Base-by-base conservation (phyloP, 495 filamentous ascomycete species). In the Aspergillus ellipticus region DNA sequence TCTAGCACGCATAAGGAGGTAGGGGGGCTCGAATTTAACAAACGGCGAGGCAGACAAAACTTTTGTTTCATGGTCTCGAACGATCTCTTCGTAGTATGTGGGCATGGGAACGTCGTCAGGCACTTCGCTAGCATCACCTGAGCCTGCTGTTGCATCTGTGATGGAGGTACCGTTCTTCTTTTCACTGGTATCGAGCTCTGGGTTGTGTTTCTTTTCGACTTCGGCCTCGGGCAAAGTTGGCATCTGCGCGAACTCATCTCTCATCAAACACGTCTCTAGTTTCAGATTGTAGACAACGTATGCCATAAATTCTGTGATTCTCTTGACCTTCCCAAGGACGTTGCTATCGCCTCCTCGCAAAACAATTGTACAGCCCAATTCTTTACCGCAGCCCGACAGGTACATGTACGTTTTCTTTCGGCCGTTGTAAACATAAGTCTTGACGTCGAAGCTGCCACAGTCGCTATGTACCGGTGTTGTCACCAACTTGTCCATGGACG, bases 231-330 rank as follows among this genome's bases (percentile, higher is more conserved):
- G 72, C 5, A 83, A 77, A 2, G 86, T 82, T 11, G 95, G 92
- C 45, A 97, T 86, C 53, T 92, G 79, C 21, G 95, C 89, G 67
- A 90, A 96, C 60, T 96, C 92, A 72, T 99, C 95, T 49, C 92
- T 83, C 89, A 99, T 94, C 45, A 99, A 71, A 64, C 86, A 96
- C 2, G 95, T 96, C 70, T 99, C 95, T 7, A 99, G 81, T 66
- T 94, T 96, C 19, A 97, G 79, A 61, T 96, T 99, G 70, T 99
- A 97, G 15, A 97, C 91, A 21, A 99, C 95, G 65, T 97, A 99
- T 53, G 93, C 85, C 92, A 99, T 96, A 64, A 99, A 96, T 67
- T 99, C 95, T 2, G 94, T 95, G 62, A 99, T 95, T 42, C 83
- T 83, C 66, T 99, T 99, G 68, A 99, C 85, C 55, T 83, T 88